Conservation (phyloP, 305 asterid species). For the Fraxinus sp. region DNA sequence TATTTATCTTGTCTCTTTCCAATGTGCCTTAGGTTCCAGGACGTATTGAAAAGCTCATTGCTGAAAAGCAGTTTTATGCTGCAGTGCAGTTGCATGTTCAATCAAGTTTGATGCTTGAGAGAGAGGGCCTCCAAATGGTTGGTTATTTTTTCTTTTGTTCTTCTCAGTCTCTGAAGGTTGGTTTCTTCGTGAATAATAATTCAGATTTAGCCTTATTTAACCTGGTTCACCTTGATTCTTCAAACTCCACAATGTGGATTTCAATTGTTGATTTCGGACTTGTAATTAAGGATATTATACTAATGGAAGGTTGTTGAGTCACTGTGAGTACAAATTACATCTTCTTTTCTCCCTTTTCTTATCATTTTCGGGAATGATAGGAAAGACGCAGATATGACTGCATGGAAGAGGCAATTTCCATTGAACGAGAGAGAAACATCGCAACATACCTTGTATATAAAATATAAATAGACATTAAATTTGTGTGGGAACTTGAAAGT, state of each 20-base stretch:
- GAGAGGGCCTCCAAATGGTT: conserved; percentile 98
- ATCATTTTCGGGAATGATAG: background rate
- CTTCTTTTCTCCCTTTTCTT: background rate
- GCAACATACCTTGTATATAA: background rate
- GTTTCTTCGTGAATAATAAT: background rate
- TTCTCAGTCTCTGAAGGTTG: background rate
- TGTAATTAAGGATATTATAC: background rate
- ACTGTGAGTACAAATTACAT: background rate
- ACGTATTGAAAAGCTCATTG: conserved; percentile 88
- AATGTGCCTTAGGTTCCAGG: conserved; percentile 75
- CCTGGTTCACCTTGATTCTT: background rate
- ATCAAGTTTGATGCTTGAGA: conserved; percentile 89
- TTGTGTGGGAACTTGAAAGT: background rate
- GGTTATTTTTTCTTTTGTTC: conserved; percentile 32
- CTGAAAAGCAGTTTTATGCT: conserved; percentile 94
- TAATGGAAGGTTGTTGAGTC: background rate
- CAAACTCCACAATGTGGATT: background rate
- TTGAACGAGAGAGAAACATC: background rate
- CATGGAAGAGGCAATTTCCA: background rate
- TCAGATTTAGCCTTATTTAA: background rate
- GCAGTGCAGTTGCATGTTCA: conserved; percentile 95
- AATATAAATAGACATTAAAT: background rate
- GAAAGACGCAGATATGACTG: background rate
- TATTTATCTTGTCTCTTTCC: conserved; percentile 12
- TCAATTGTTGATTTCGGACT: background rate